A percentile compares a stretch with the other conserved stretches of the same genome.
Evolutionary conservation across 1,284 basidiomycete genomes (phyloP).

Genomic region (Puccinia horiana): DNA sequence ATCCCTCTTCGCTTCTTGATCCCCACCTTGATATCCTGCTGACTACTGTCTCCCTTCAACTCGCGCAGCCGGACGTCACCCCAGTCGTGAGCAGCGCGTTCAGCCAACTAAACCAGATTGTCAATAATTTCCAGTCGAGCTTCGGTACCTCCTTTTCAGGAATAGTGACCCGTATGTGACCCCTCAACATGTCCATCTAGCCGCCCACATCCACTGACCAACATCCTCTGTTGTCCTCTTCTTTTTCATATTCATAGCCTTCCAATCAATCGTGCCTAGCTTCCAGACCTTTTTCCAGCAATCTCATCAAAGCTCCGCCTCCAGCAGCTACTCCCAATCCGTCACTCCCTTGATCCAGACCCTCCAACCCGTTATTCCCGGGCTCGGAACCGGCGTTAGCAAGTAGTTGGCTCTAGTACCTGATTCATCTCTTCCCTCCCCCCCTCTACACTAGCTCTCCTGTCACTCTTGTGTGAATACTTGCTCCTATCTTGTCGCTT

Average conservation of each 20-base stretch:
- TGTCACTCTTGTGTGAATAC: too few species aligned
- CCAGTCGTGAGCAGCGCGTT: background rate
- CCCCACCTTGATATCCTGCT: too few species aligned
- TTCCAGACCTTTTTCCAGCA: background rate
- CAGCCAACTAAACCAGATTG: background rate
- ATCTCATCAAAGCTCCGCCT: background rate
- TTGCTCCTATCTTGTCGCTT: too few species aligned
- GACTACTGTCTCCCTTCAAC: too few species aligned
- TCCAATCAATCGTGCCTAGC: background rate
- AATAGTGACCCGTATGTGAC: background rate
- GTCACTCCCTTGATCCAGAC: background rate
- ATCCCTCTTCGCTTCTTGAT: too few species aligned
- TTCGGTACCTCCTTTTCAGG: background rate
- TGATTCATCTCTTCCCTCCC: too few species aligned
- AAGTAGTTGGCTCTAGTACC: too few species aligned
- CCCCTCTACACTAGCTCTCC: too few species aligned
- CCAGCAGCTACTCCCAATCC: background rate
- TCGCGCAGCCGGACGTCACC: background rate
- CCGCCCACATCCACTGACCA: too few species aligned
- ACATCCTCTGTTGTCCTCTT: background rate
- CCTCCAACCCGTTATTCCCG: too few species aligned
- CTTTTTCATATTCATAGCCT: background rate
- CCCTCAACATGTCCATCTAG: too few species aligned
- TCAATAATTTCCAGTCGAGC: background rate
- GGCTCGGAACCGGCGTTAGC: too few species aligned